Evolutionary conservation across 352 stramenopile genomes (phyloP).

Genomic region (Plasmopara viticola): DNA sequence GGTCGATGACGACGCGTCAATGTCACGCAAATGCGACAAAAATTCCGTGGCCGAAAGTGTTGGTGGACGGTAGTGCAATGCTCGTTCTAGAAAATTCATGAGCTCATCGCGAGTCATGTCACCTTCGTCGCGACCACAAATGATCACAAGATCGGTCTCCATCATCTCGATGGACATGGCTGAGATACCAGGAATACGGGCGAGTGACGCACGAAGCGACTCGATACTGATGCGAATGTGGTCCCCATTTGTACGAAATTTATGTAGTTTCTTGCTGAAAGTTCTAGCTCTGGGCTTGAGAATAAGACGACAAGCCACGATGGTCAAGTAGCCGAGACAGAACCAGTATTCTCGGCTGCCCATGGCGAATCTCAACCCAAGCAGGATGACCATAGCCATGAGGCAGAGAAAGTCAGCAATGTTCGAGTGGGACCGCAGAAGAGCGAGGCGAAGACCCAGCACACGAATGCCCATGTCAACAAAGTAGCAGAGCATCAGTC

Average conservation of each 20-base stretch:
- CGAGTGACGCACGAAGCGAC: constrained; percentile 68
- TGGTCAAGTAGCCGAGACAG: constrained; percentile 56
- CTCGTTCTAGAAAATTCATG: constrained; percentile 81
- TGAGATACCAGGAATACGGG: constrained; percentile 75
- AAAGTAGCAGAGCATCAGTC: constrained; percentile 76
- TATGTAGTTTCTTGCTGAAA: constrained; percentile 87
- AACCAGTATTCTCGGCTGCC: constrained; percentile 63
- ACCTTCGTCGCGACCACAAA: constrained; percentile 76
- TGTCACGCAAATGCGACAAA: constrained; percentile 73
- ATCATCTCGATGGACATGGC: constrained; percentile 85
- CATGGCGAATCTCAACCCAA: constrained; percentile 50
- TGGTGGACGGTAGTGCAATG: constrained; percentile 68
- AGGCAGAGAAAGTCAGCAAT: constrained; percentile 75
- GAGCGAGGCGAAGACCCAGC: constrained; percentile 57
- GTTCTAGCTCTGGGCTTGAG: constrained; percentile 76
- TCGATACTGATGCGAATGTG: constrained; percentile 84
- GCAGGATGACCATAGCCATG: constrained; percentile 47
- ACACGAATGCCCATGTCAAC: constrained; percentile 81
- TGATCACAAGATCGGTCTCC: constrained; percentile 85
- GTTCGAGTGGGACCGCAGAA: constrained; percentile 78
- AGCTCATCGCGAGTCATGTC: constrained; percentile 84
- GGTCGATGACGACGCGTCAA: constrained; percentile 72
- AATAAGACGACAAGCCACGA: constrained; percentile 70
- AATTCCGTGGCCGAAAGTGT: constrained; percentile 79
- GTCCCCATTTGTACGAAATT: constrained; percentile 79